Conservation (phyloP, 1,284 basidiomycete species). For the Gymnopus androsaceus region DNA sequence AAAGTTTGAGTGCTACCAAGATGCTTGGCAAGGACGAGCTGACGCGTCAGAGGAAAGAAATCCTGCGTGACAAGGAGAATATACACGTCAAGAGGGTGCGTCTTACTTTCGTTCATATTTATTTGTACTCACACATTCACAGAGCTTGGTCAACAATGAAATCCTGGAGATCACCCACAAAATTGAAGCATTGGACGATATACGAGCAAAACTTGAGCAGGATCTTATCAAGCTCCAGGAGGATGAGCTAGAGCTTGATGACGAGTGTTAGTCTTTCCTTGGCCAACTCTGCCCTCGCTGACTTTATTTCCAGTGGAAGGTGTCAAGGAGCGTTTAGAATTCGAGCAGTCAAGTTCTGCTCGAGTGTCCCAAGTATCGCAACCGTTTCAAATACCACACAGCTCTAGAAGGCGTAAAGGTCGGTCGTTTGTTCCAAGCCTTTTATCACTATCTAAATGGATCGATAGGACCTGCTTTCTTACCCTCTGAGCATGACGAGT, state of each 20-base stretch:
- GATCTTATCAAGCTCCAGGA: constrained; percentile 89
- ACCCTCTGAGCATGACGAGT: constrained; percentile 95
- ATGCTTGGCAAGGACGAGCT: constrained; percentile 83
- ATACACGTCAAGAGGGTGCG: constrained; percentile 81
- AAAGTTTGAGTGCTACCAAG: constrained; percentile 70
- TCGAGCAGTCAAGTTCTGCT: constrained; percentile 52
- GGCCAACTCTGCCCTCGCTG: neutral
- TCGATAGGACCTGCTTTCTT: constrained; percentile 85
- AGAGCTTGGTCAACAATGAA: constrained; percentile 84
- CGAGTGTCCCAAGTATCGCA: constrained; percentile 38
- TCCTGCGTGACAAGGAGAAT: constrained; percentile 87
- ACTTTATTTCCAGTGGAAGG: constrained; percentile 67
- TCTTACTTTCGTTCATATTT: constrained; percentile 24
- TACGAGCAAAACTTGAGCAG: constrained; percentile 80
- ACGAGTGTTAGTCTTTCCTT: constrained; percentile 69
- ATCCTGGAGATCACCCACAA: constrained; percentile 86
- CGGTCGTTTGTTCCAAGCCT: constrained; percentile 8
- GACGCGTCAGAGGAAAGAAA: constrained; percentile 79
- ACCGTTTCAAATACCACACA: constrained; percentile 51
- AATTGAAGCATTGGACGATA: constrained; percentile 83
- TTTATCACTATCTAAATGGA: constrained; percentile 15
- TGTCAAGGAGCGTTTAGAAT: constrained; percentile 79
- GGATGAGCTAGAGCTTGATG: constrained; percentile 93
- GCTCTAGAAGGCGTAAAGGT: constrained; percentile 80
- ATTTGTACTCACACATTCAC: constrained; percentile 20